Base-by-base conservation (phyloP, 768 basidiomycete species). In the Suillus fuscotomentosus region DNA sequence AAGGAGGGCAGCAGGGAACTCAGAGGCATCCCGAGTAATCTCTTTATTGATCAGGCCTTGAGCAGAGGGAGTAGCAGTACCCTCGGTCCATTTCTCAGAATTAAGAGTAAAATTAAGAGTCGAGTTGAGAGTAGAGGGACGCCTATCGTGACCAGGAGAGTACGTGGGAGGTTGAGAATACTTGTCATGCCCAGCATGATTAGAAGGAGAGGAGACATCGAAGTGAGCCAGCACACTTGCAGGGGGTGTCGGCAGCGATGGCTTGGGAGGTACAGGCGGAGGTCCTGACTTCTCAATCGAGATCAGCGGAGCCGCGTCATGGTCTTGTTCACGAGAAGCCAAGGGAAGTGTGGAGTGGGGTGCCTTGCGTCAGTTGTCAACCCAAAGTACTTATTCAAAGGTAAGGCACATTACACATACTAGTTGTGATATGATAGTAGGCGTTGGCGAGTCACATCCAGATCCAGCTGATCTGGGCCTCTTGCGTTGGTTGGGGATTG, bases 401-500 rank as follows among this genome's bases (percentile, higher is more conserved):
- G 50, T 63, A n/a, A 60, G 36, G 38, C 48, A 60, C 41, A 65
- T 61, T 65, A 36, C 63, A 69, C 68, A 64, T 70, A 68, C 76
- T 62, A 45, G 74, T 34, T 72, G 69, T 47, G 69, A 71, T 68
- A 65, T 65, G 64, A 67, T 70, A 60, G 62, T 41, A 63, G 64
- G 74, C 68, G 68, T 71, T 48, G 69, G 74, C 62, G 68, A 80
- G 22, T 77, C 71, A 66, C 55, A 71, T 74, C 69, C 82, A 74
- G 69, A 68, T 45, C 74, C 75, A 15, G 61, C 56, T n/a, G 71
- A 73, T 55, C 72, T 75, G 38, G 71, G 75, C 70, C 76, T 78
- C 68, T 77, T 78, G 53, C 76, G 73, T 41, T 71, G 64, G 39
- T 75, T 38, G 22, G 78, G 80, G 31, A 85, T 73, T 34, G 86